Conservation (phyloP, 805 yeast genomes). For the Metschnikowia corniflorae region DNA sequence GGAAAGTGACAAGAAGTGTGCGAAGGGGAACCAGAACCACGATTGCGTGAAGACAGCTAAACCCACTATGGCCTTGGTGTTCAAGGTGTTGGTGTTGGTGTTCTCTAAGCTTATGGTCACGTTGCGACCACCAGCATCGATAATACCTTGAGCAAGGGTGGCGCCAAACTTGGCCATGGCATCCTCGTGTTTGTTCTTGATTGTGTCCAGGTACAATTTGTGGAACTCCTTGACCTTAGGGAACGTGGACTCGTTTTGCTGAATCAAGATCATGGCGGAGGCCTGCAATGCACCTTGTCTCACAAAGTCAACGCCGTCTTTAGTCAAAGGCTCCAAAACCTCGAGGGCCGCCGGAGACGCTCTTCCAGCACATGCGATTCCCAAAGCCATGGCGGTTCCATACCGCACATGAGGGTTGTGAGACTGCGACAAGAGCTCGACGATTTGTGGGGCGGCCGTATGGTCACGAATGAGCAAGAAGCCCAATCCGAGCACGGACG, state of each 20-base stretch:
- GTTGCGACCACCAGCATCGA: conserved; percentile 98
- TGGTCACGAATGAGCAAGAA: conserved; percentile 87
- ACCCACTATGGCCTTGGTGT: conserved; percentile 89
- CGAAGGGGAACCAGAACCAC: conserved; percentile 98
- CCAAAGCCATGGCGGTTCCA: conserved; percentile 96
- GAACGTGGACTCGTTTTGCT: conserved; percentile 76
- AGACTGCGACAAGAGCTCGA: conserved; percentile 85
- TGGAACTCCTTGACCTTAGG: conserved; percentile 79
- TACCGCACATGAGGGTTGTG: conserved; percentile 98
- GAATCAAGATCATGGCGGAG: conserved; percentile 82
- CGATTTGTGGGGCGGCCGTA: conserved; percentile 91
- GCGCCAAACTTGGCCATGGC: conserved; percentile 98
- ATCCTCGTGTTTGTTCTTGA: conserved; percentile 88
- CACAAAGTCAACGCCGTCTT: conserved; percentile 94
- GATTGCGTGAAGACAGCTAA: conserved; percentile 84
- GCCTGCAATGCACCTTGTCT: conserved; percentile 97
- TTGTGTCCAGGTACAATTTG: conserved; percentile 69
- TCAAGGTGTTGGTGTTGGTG: conserved; percentile 82
- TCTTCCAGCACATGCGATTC: conserved; percentile 95
- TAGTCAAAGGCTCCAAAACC: conserved; percentile 85
- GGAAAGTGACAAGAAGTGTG: conserved; percentile 88
- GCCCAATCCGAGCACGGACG: conserved; percentile 88
- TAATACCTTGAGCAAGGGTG: conserved; percentile 92
- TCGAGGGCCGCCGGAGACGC: conserved; percentile 85
- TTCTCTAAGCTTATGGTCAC: conserved; percentile 92